Conservation (phyloP, 2,329 filamentous ascomycete species). For the Thermochaetoides dissita region DNA sequence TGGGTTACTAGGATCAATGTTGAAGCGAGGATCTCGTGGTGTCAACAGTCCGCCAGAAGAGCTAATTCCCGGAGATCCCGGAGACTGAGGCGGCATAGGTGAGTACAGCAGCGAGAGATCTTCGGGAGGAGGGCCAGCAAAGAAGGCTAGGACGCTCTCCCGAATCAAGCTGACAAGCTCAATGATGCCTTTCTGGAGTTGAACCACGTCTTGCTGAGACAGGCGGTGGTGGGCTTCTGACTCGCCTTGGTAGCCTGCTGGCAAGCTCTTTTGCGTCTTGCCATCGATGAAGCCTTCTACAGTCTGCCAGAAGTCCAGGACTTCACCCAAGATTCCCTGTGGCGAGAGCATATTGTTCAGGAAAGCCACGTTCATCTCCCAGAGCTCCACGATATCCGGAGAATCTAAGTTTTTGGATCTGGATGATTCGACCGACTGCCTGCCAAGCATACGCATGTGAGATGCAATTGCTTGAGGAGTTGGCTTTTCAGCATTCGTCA, state of each 20-base stretch:
- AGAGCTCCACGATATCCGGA: conserved; percentile 70
- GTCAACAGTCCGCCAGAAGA: conserved; percentile 28
- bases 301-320: conserved; percentile 88
- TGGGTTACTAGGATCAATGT: conserved; percentile 62
- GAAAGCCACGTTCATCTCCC: conserved; percentile 74
- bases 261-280: conserved; percentile 65
- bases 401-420: conserved; percentile 54
- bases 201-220: conserved; percentile 51
- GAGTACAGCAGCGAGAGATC: conserved; percentile 82
- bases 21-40: conserved; percentile 60
- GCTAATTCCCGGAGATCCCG: conserved; percentile 50
- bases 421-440: conserved; percentile 49
- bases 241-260: conserved; percentile 67
- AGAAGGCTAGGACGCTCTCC: conserved; percentile 67
- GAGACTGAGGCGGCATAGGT: conserved; percentile 57
- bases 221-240: conserved; percentile 71
- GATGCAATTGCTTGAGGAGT: conserved; percentile 54
- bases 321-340: conserved; percentile 72
- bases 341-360: conserved; percentile 61
- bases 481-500: conserved; percentile 63
- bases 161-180: conserved; percentile 77
- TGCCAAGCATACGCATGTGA: conserved; percentile 60
- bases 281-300: conserved; percentile 82
- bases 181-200: conserved; percentile 62
- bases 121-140: conserved; percentile 75